These are phyloP conservation scores for Candida tunisiensis DNA, from an alignment of 1,139 yeast genomes.

Conservation along the genomic window DNA sequence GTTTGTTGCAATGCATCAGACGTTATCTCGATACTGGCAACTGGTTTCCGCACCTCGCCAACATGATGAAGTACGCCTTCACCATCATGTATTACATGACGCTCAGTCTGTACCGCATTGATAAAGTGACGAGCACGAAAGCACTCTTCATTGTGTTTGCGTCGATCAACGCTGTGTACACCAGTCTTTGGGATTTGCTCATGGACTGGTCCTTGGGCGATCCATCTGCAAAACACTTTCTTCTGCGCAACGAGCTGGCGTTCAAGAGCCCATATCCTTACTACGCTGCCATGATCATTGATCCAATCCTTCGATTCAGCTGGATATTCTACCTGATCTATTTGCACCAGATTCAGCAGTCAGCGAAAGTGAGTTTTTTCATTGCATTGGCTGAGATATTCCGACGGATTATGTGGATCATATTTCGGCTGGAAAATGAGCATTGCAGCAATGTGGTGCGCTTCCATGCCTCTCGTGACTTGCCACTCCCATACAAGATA, in stretches of 20 bases:
- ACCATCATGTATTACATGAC: conserved; percentile 54
- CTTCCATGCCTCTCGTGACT: conserved; percentile 73
- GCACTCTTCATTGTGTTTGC: conserved; percentile 62
- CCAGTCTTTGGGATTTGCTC: conserved; percentile 72
- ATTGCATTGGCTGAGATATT: conserved; percentile 69
- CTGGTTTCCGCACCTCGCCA: conserved; percentile 95
- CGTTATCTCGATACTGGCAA: conserved; percentile 91
- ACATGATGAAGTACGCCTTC: conserved; percentile 58
- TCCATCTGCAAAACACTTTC: conserved; percentile 32
- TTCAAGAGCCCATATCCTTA: conserved; percentile 44
- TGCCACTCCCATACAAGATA: conserved; percentile 65
- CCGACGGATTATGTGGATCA: conserved; percentile 76
- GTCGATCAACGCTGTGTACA: conserved; percentile 46
- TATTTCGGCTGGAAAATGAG: conserved; percentile 90
- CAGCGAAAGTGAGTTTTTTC: conserved; percentile 76
- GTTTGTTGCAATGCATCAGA: conserved; percentile 76
- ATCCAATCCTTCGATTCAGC: conserved; percentile 64
- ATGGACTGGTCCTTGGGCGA: conserved; percentile 95
- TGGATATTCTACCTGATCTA: conserved; percentile 76
- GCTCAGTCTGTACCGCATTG: conserved; percentile 68
- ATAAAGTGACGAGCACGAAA: conserved; percentile 24
- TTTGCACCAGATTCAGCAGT: conserved; percentile 64
- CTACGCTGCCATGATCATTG: conserved; percentile 56
- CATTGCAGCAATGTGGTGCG: conserved; percentile 79
- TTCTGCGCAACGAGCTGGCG: conserved; percentile 58